Base-by-base conservation (phyloP, 2,329 filamentous ascomycete species). In the Aureobasidium namibiae region DNA sequence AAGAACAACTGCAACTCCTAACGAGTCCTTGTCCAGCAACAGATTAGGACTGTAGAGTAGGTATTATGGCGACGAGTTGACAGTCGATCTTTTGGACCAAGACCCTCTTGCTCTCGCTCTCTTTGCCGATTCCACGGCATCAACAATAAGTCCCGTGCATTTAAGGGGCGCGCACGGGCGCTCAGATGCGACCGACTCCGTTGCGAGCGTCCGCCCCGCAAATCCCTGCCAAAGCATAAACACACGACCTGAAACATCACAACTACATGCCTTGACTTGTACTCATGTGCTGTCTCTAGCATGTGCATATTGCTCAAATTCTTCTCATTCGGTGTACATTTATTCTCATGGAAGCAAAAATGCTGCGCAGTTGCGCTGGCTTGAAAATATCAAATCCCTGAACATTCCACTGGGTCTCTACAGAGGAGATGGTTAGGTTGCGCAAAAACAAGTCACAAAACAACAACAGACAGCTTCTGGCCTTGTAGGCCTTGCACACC, bases 11-110 rank as follows among this genome's bases (percentile, higher is more conserved):
- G 13, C 18, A 33, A 45, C 34, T 45, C 33, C 56, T 4, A 24
- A 18, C 45, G 24, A 48, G 41, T 21, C 54, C 66, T 29, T 26
- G 31, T 38, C 7, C 48, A 52, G 34, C 48, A 52, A 29, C 16
- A 49, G 48, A 39, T 52, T 39, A 52, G 48, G 48, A 52, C 33
- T 52, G 48, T 23, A 38, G 33, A 29, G 18, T 26, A 29, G 48
- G 48, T 52, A 52, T 39, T 52, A 52, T 52, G 48, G 33, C 9
- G 14, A 52, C 21, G 13, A 39, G 48, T 39, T 34, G 10, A 18
- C 1, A 4, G 44, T 45, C 13, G 29, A 44, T 46, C 44, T 46
- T 46, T 46, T 34, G 45, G 29, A 9, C 4, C 16, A 16, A 34
- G 45, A 29, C 29, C 26, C 45, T 21, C 45, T 49, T n/a, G 18